Evolutionary conservation across 345 rosid genomes (phyloP).

Genomic region (Heritiera littoralis): DNA sequence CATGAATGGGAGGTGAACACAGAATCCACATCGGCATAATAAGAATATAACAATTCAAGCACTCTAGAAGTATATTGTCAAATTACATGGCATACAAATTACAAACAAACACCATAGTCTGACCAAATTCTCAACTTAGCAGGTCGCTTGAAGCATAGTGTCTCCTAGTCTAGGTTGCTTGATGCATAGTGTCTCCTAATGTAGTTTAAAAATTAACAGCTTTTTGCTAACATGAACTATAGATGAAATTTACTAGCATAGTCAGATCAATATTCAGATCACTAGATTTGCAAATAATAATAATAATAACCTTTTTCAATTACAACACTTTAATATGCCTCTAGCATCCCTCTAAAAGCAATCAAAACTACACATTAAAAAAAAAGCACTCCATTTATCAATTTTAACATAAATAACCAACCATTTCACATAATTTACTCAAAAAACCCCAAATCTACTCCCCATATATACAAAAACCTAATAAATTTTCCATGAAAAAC

Average conservation of each 20-base stretch:
- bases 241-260: not conserved
- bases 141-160: not conserved
- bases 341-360: not conserved
- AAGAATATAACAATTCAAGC: not conserved
- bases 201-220: not conserved
- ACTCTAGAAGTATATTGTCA: not conserved
- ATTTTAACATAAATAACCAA: not conserved
- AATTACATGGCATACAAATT: not conserved
- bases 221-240: not conserved
- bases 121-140: not conserved
- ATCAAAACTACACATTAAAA: too few relatives aligned
- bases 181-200: too few relatives aligned
- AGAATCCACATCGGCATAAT: not conserved
- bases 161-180: too few relatives aligned
- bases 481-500: not conserved
- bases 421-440: not conserved
- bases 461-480: slow-evolving; percentile 1
- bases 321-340: not conserved
- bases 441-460: not conserved
- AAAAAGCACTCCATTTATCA: not conserved
- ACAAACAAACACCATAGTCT: not conserved
- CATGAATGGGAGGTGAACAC: too few relatives aligned
- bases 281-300: not conserved
- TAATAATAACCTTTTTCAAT: not conserved
- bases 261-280: not conserved